Conservation (phyloP, 2,329 filamentous ascomycete species). For the Parastagonospora avenae region DNA sequence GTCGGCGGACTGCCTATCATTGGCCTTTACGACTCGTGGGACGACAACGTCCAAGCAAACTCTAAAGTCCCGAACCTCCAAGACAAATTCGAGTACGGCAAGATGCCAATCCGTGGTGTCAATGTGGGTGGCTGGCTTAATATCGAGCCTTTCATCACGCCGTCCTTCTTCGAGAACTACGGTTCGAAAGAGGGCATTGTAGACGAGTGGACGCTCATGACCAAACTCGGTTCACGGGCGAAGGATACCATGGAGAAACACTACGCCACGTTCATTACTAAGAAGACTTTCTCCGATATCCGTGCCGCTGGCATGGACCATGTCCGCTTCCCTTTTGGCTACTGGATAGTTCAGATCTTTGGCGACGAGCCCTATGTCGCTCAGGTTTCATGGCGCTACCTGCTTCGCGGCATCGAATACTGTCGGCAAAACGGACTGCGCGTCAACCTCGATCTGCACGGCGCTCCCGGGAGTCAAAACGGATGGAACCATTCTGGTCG, state of each 20-base stretch:
- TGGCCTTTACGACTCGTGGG: conserved; percentile 83
- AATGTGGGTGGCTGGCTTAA: conserved; percentile 95
- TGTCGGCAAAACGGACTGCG: conserved; percentile 89
- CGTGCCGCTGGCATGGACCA: conserved; percentile 89
- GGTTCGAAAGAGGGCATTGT: conserved; percentile 67
- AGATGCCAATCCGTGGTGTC: conserved; percentile 81
- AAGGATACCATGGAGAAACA: conserved; percentile 80
- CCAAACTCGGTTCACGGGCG: conserved; percentile 70
- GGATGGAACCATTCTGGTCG: conserved; percentile 96
- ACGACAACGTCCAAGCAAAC: conserved; percentile 81
- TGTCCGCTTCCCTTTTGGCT: conserved; percentile 92
- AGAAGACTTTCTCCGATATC: conserved; percentile 83
- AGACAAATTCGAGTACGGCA: conserved; percentile 77
- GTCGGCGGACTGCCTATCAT: conserved; percentile 90
- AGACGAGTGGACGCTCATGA: conserved; percentile 84
- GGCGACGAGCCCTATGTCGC: conserved; percentile 85
- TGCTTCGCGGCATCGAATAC: conserved; percentile 91
- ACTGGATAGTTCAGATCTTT: conserved; percentile 91
- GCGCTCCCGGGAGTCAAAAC: conserved; percentile 90
- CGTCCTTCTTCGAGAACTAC: conserved; percentile 81
- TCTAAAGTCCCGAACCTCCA: conserved; percentile 78
- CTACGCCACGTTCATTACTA: conserved; percentile 86
- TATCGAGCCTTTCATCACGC: conserved; percentile 93
- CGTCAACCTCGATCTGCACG: conserved; percentile 91
- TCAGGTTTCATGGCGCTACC: conserved; percentile 88